Evolutionary conservation across 139 green algal species (phyloP), one percentile per base, ranked within the genome.

Genomic region (Asterochloris sp.): DNA sequence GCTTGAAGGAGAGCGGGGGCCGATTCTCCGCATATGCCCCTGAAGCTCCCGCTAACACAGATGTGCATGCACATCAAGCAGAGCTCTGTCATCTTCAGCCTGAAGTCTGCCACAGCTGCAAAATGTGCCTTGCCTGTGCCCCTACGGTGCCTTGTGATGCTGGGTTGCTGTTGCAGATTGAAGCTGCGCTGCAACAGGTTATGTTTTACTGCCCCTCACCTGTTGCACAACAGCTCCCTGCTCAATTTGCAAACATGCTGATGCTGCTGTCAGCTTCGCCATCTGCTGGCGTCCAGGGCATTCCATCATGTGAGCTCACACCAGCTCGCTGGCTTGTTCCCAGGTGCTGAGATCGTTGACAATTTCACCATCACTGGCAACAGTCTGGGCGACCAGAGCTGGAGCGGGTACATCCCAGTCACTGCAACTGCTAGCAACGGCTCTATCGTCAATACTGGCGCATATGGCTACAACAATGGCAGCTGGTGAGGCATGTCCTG

Each of bases 361-460:
- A 84, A 84, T 17, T 66, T 84, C 62, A 80, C 73, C n/a, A 76
- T 84, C 28, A 74, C 12, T 0, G 80, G 80, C 73, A 84, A 84
- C 73, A 71, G 29, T 24, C 62, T 84, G 26, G 80, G 80, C n/a
- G 73, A 79, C 28, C 38, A 38, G 62, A 61, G 75, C 60, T 84
- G 71, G 71, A 54, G 29, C 23, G 73, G 38, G 26, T 67, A 83
- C 69, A 74, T 68, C 11, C 47, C 60, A 47, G 61, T 83, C 69
- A 81, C 77, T 10, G 6, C 38, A 54, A 74, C 77, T 26, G 75
- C 47, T 61, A 71, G 4, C 4, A 79, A 68, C 38, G 75, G 75
- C 21, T 47, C 54, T 47, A 61, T 79, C 16, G 66, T 47, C 54
- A 47, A 79, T 13, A 79, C 75, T 14, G 19, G 54, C 17, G 75